Conservation (phyloP, 345 rosid genomes). For the Arabis alpina region DNA sequence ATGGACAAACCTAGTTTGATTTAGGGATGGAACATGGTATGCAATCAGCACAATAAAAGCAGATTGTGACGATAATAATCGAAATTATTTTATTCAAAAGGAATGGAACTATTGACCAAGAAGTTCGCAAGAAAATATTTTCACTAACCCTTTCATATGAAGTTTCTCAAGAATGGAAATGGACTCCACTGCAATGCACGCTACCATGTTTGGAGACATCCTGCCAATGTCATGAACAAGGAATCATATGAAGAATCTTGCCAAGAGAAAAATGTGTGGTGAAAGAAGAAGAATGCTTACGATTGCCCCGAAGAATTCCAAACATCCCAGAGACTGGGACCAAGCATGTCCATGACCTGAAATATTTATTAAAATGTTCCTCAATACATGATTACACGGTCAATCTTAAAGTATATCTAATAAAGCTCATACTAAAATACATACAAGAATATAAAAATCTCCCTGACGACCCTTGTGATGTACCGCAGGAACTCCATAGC, state of each 20-base stretch:
- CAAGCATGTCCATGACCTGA: conserved; percentile 99
- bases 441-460: conserved; percentile 89
- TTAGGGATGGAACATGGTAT: background rate
- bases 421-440: conserved; percentile 16
- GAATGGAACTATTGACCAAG: conserved; percentile 2
- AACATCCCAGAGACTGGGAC: conserved; percentile 98
- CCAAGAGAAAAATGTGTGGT: background rate
- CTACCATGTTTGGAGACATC: conserved; percentile 88
- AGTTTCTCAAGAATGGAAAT: conserved; percentile 91
- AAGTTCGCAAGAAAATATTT: background rate
- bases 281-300: conserved; percentile 49
- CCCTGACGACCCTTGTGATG: conserved; percentile 95
- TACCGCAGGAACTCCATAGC: conserved; percentile 88
- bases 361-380: conserved; percentile 28
- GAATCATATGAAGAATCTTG: background rate
- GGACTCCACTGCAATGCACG: conserved; percentile 94
- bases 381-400: conserved; percentile 21
- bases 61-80: background rate
- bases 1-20: conserved; percentile 62
- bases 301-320: conserved; percentile 89
- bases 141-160: conserved; percentile 77
- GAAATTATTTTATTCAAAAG: background rate
- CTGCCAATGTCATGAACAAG: conserved; percentile 47
- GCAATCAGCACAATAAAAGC: conserved; percentile 17
- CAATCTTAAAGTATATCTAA: conserved; percentile 21